Conservation (phyloP, 345 rosid species). For the Boechera retrofracta region DNA sequence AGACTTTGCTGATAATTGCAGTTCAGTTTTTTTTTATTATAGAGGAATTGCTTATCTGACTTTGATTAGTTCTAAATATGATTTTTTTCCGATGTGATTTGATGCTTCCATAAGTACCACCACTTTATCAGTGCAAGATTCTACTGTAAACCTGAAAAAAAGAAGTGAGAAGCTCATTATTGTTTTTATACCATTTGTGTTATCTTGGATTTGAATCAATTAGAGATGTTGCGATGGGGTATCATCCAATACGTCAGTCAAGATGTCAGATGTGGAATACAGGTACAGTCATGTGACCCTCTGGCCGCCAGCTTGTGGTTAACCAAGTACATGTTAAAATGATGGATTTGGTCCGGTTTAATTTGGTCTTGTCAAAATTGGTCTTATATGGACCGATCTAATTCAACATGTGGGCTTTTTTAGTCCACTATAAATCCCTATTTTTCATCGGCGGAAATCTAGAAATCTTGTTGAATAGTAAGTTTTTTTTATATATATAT, state of each 20-base stretch:
- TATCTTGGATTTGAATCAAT: background rate
- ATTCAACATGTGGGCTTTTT: background rate
- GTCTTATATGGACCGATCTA: conserved; percentile 15
- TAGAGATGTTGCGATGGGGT: conserved; percentile 1
- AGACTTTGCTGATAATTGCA: conserved; percentile 7
- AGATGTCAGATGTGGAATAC: background rate
- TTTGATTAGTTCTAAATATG: background rate
- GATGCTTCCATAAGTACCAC: background rate
- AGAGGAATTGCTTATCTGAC: background rate
- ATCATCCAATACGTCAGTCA: background rate
- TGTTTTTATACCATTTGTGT: too few species aligned
- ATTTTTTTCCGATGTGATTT: background rate
- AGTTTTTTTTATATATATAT: too few species aligned
- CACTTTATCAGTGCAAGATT: background rate
- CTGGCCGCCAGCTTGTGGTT: background rate
- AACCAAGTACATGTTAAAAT: background rate
- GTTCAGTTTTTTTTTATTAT: background rate
- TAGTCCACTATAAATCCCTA: background rate
- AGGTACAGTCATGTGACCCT: conserved; percentile 12
- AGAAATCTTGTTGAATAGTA: background rate
- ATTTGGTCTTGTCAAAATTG: background rate
- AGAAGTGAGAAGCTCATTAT: background rate
- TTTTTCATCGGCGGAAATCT: background rate
- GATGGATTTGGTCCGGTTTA: conserved; percentile 25
- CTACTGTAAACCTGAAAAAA: background rate